A percentile compares a stretch with the other conserved stretches of the same genome.
Evolutionary conservation across 495 filamentous ascomycete genomes (phyloP).

Genomic region (Physcia stellaris): DNA sequence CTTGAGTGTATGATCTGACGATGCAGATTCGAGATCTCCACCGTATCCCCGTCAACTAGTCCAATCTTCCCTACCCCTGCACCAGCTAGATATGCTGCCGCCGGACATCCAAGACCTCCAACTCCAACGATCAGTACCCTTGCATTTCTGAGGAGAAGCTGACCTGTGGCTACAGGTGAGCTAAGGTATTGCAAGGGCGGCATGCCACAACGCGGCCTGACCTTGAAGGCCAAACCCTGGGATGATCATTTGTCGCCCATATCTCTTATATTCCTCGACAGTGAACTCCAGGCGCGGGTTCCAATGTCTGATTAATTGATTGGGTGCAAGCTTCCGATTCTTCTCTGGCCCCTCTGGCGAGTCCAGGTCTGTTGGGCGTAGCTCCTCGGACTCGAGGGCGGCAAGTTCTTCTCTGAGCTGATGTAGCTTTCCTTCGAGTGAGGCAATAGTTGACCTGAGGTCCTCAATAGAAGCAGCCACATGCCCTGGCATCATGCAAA

Average conservation of each 20-base stretch:
- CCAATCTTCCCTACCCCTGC: slow-evolving; percentile 77
- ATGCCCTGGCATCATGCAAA: no score
- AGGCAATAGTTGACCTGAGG: background rate
- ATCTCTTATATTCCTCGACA: slow-evolving; percentile 62
- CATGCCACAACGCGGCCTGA: slow-evolving; percentile 18
- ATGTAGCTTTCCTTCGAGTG: background rate
- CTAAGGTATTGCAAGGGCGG: no score
- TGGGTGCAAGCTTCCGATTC: no score
- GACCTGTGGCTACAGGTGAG: no score
- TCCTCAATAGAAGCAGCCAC: no score
- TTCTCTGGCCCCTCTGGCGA: no score
- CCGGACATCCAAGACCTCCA: slow-evolving; percentile 84
- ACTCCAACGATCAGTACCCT: slow-evolving; percentile 78
- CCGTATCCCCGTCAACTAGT: slow-evolving; percentile 72
- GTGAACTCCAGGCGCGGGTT: slow-evolving; percentile 42
- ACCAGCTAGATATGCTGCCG: slow-evolving; percentile 77
- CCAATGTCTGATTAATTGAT: background rate
- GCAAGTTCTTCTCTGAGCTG: background rate
- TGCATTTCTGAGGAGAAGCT: slow-evolving; percentile 58
- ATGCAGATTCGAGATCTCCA: slow-evolving; percentile 86
- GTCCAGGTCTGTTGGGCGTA: no score
- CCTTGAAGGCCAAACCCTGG: slow-evolving; percentile 71
- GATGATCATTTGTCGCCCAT: slow-evolving; percentile 87
- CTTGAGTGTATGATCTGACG: slow-evolving; percentile 75
- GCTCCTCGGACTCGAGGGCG: no score